These are phyloP conservation scores for Myxozyma sirexii DNA, from an alignment of 805 yeast genomes.

Conservation along the genomic window DNA sequence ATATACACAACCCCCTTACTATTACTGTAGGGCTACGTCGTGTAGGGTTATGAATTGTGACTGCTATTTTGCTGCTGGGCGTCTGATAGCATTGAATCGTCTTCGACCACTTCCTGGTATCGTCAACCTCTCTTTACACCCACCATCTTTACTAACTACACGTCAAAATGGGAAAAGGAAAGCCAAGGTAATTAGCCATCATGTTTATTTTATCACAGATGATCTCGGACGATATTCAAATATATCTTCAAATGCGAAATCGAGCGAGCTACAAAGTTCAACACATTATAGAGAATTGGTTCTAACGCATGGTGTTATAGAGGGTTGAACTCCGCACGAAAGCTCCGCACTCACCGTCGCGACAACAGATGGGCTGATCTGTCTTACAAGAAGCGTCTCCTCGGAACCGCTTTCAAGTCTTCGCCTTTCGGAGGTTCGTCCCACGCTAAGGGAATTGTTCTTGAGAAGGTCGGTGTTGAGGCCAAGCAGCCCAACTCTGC, in stretches of 20 bases:
- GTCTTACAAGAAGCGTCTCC: conserved; percentile 96
- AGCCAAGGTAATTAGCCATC: conserved; percentile 57
- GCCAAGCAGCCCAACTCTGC: conserved; percentile 99
- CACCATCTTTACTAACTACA: conserved; percentile 15
- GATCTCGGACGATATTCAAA: background rate
- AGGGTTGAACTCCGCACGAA: conserved; percentile 99
- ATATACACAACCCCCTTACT: background rate
- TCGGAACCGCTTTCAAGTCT: conserved; percentile 99
- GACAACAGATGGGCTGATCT: conserved; percentile 99
- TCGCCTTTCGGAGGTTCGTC: conserved; percentile 99
- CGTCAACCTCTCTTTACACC: conserved; percentile 10
- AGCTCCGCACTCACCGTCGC: conserved; percentile 99
- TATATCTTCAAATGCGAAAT: background rate
- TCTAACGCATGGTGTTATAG: conserved; percentile 47
- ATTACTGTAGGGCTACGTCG: too few relatives aligned
- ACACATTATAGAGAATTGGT: background rate
- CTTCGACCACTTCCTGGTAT: background rate
- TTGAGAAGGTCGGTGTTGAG: conserved; percentile 99
- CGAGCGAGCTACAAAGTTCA: background rate
- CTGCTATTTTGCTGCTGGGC: conserved; percentile 2
- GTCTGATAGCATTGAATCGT: background rate
- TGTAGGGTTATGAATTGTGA: conserved; percentile 6
- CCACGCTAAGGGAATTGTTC: conserved; percentile 99
- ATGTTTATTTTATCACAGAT: background rate
- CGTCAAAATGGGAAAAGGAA: conserved; percentile 94